Evolutionary conservation across 495 filamentous ascomycete species (phyloP), one percentile per base, ranked within the genome.

Genomic region (Lentithecium fluviatile): DNA sequence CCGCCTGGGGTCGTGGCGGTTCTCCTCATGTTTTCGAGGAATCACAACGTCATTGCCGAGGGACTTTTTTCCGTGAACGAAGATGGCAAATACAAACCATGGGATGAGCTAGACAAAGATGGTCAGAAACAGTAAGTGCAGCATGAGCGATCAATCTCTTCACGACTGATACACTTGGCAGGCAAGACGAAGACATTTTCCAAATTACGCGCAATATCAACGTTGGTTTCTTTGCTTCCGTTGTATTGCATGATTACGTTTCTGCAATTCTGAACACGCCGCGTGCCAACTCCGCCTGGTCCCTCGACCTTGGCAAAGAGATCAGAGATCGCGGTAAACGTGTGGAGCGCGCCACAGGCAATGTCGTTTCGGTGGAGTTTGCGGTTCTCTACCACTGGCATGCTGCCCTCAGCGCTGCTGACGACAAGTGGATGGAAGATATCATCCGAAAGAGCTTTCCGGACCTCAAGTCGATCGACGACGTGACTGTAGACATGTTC

Each of bases 401-500:
- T 56, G 69, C 69, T 2, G 64, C 67, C 20, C 51, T 71, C 5
- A 69, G 67, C 52, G 69, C 69, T 19, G 69, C 69, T 12, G 69
- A 71, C 40, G 69, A 60, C 29, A 65, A 69, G 40, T 71, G 69
- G 69, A 71, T 71, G 69, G 64, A 69, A 25, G 56, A 64, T 29
- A 45, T 69, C 11, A 40, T 71, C 4, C 48, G 61, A 34, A 12
- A 19, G 12, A 55, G 25, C 8, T 52, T 60, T 13, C 69, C 69
- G 17, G 56, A 71, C 6, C 37, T 71, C 23, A 47, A 64, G 36
- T 64, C 59, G 1, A 13, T 71, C 17, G 69, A 71, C 24, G 76
- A 84, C 29, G 70, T 87, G 15, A 75, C 75, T 23, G 68, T 79
- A 26, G 76, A 70, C 0, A 76, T 83, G 58, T 80, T 86, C 43